Base-by-base conservation (phyloP, 164 flowering plant genomes). In the Sextonia rubra region DNA sequence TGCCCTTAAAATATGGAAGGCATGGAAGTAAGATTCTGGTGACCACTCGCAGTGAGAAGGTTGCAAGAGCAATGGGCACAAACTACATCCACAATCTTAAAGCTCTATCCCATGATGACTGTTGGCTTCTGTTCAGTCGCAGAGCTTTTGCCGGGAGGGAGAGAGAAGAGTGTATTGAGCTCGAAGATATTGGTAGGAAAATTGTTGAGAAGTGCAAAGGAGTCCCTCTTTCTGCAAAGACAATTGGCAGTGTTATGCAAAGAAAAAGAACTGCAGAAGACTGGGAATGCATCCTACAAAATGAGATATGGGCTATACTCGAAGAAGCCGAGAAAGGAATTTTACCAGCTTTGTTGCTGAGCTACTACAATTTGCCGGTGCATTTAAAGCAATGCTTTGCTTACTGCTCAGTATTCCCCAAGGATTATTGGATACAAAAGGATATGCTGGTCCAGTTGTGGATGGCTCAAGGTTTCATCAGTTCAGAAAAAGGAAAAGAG, bases 381-480 rank as follows among this genome's bases (percentile, higher is more conserved):
- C 58, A 23, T 15, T 22, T 71, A 47, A 70, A 75, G 48, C 69
- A 32, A 8, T 75, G 77, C 24, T 75, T 75, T 47, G 37, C 70
- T 4, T 71, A 64, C 60, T 71, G 74, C 24, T 26, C 74, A 0
- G 17, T 71, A 22, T 75, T 70, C 60, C 70, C 65, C 8, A 71
- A 75, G 66, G 74, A 66, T 32, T 11, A 27, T n/a, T 2, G 15
- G 20, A 55, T 66, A 1, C 32, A 55, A 2, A 66, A 60, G 27
- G 71, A 66, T 20, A 7, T 0, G 17, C 20, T 76, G 27, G 65
- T 70, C 27, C 32, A 60, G 60, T 26, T 71, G 29, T 76, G 78
- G 78, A 60, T 76, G 70, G 66, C 78, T 20, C 47, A 71, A 76
- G 78, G 71, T 66, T 66, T 64, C 20, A 63, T 71, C 3, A 4